Evolutionary conservation across 78 protist species (phyloP), one percentile per base, ranked within the genome.

Genomic region (Ministeria vibrans): DNA sequence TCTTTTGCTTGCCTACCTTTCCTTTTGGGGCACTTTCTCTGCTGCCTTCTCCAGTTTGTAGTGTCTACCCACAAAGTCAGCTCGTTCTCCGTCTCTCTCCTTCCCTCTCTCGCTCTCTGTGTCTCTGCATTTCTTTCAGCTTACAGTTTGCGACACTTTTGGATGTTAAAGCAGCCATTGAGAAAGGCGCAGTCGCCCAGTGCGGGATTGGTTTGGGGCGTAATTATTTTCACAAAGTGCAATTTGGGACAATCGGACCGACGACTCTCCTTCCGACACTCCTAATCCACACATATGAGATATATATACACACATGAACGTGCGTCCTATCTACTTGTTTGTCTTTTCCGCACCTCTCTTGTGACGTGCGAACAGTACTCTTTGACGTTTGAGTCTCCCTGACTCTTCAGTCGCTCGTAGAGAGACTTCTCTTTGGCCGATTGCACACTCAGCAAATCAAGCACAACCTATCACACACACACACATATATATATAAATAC

Each of bases 101-200:
- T n/a, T n/a, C n/a, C n/a, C n/a, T n/a, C n/a, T n/a, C n/a, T n/a
- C n/a, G n/a, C n/a, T n/a, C n/a, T n/a, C n/a, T n/a, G n/a, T n/a
- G n/a, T n/a, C n/a, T n/a, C n/a, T n/a, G n/a, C n/a, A n/a, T n/a
- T 2, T 0, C 28, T 28, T 81, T 80, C 38, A 81, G 30, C 55
- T 73, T 80, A 49, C 75, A 81, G 73, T 81, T 34, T 45, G 23
- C 15, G 1, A 80, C 85, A 81, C 51, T 6, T 73, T 28, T 1
- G 20, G 74, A 76, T 55, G 72, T 49, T 69, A 0, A 74, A 36
- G 43, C 85, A 81, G 36, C 71, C 34, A 59, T 81, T 75, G 34
- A 81, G 66, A 42, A 53, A 81, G 42, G 80, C 46, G 85, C 85
- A 81, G 75, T 81, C 80, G 45, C 85, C 85, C 43, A 42, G 72